Conservation (phyloP, 306 rosid genomes). For the Adenanthera pavonina region DNA sequence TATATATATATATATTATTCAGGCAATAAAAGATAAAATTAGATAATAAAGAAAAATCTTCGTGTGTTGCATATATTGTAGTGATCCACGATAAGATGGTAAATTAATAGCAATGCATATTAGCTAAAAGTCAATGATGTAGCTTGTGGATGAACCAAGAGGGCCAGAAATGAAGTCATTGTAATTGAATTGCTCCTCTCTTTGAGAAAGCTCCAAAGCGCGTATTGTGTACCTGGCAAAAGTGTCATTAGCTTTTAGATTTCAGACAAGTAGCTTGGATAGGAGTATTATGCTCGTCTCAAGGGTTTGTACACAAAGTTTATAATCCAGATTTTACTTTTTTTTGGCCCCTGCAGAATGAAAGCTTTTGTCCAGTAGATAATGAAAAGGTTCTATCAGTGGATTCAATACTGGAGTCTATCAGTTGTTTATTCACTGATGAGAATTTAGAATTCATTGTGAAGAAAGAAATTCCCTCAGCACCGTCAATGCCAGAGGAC, state of each 20-base stretch:
- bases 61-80: background rate
- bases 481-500: constrained; percentile 45
- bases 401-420: constrained; percentile 43
- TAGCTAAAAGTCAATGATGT: background rate
- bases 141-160: constrained; percentile 3
- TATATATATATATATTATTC: background rate
- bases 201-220: background rate
- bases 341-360: constrained; percentile 39
- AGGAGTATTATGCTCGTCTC: constrained; percentile 8
- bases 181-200: constrained; percentile 19
- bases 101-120: background rate
- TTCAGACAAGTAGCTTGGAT: constrained; percentile 5
- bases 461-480: constrained; percentile 47
- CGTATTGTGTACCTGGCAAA: background rate
- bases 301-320: background rate
- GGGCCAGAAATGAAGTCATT: constrained; percentile 30
- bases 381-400: constrained; percentile 37
- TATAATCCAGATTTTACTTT: constrained; percentile 2
- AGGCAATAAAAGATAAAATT: background rate
- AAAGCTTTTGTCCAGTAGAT: constrained; percentile 35
- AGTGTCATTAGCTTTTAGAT: background rate
- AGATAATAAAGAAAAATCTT: background rate
- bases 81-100: background rate
- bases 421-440: constrained; percentile 33
- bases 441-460: constrained; percentile 42